phyloP scores from a whole-genome alignment of 345 rosid species.

The Eutrema japonicum region DNA sequence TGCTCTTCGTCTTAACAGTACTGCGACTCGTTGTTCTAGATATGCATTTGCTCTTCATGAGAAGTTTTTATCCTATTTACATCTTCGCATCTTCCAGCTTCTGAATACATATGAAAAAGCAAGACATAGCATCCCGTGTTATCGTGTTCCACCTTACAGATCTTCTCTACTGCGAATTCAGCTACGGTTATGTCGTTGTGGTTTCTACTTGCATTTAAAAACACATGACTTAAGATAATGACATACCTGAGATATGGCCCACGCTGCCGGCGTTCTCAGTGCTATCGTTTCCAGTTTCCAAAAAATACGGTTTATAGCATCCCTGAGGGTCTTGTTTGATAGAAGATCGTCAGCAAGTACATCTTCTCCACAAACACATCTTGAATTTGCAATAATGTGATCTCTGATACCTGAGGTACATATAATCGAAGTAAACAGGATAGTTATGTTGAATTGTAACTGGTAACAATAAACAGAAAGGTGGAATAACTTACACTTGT shows the following conservation, averaged over 20 bases:
- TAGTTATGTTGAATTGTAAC: neutral
- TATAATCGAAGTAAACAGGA: conserved; percentile 10
- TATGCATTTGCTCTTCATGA: conserved; percentile 62
- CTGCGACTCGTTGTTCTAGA: conserved; percentile 52
- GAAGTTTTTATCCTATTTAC: conserved; percentile 54
- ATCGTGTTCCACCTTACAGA: conserved; percentile 55
- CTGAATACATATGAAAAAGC: conserved; percentile 73
- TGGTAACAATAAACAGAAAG: conserved; percentile 1
- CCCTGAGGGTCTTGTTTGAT: conserved; percentile 93
- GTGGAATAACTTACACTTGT: conserved; percentile 61
- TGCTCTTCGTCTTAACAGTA: conserved; percentile 47
- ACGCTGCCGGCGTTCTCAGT: conserved; percentile 82
- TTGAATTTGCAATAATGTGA: conserved; percentile 70
- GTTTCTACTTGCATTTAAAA: neutral
- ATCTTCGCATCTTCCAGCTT: conserved; percentile 78
- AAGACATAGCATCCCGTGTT: conserved; percentile 78
- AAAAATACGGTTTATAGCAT: conserved; percentile 79
- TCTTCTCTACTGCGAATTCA: conserved; percentile 59
- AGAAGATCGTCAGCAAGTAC: conserved; percentile 95
- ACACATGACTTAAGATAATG: conserved; percentile 21
- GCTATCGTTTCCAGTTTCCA: conserved; percentile 92
- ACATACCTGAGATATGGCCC: conserved; percentile 82
- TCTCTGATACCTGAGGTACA: conserved; percentile 79
- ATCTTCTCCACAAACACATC: conserved; percentile 88
- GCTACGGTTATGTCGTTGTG: conserved; percentile 51